A percentile compares a stretch with the other conserved stretches of the same genome.
phyloP scores from a whole-genome alignment of 352 stramenopile genomes.

The Phytopythium litorale region DNA sequence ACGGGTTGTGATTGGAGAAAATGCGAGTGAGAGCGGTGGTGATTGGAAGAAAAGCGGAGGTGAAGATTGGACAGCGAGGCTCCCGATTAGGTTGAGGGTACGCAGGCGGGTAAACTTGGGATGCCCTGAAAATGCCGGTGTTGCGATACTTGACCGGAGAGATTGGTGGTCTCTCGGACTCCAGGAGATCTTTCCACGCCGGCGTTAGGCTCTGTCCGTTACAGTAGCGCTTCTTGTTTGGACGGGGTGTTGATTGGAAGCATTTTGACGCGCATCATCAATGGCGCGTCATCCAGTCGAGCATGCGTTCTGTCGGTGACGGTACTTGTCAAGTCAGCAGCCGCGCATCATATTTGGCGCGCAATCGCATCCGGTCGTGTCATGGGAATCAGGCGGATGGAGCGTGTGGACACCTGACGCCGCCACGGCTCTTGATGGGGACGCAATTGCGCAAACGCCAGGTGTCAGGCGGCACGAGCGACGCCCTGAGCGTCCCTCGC shows the following conservation, averaged over 20 bases:
- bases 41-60: background rate
- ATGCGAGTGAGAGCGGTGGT: background rate
- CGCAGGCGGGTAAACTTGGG: background rate
- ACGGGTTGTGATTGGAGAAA: background rate
- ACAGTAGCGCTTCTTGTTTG: background rate
- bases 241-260: background rate
- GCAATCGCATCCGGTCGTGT: background rate
- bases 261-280: background rate
- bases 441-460: background rate
- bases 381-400: background rate
- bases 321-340: background rate
- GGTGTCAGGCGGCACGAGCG: too few relatives aligned
- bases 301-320: too few relatives aligned
- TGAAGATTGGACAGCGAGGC: background rate
- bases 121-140: background rate
- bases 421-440: too few relatives aligned
- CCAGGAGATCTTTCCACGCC: conserved; percentile 1
- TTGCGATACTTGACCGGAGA: background rate
- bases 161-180: background rate
- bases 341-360: background rate
- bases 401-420: background rate
- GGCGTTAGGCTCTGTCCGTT: background rate
- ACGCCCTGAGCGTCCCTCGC: too few relatives aligned
- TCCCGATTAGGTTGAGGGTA: background rate
- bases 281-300: background rate